Conservation (phyloP, 2,329 filamentous ascomycete genomes). For the Juglanconis oblonga region DNA sequence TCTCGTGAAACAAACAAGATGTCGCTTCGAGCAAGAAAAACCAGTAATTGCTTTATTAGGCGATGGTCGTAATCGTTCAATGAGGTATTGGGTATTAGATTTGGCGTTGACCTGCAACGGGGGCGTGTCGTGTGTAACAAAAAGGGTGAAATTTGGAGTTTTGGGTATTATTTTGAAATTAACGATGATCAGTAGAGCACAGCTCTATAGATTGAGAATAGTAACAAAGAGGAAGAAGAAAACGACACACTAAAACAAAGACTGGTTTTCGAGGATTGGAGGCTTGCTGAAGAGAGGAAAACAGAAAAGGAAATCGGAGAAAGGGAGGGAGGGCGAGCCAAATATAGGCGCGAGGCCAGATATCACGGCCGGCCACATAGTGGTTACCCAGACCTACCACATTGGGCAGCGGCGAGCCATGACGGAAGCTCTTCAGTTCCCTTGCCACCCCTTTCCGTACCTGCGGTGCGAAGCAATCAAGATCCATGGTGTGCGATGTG, state of each 20-base stretch:
- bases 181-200: constrained; percentile 31
- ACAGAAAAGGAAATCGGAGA: constrained; percentile 36
- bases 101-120: constrained; percentile 48
- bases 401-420: constrained; percentile 9
- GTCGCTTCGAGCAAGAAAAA: constrained; percentile 54
- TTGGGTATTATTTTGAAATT: constrained; percentile 25
- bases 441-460: constrained; percentile 15
- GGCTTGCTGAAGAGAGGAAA: constrained; percentile 64
- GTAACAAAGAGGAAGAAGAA: constrained; percentile 36
- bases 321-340: constrained; percentile 32
- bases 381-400: constrained; percentile 20
- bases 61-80: constrained; percentile 30
- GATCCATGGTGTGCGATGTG: constrained; percentile 15
- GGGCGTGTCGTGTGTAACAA: constrained; percentile 29
- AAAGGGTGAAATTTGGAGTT: constrained; percentile 32
- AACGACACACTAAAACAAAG: constrained; percentile 37
- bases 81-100: constrained; percentile 33
- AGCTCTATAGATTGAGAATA: constrained; percentile 28
- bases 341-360: constrained; percentile 38
- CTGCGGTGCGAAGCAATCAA: constrained; percentile 11
- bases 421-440: constrained; percentile 25
- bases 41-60: constrained; percentile 49
- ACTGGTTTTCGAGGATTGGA: constrained; percentile 51
- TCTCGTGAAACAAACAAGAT: constrained; percentile 18
- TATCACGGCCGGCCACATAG: constrained; percentile 28